Base-by-base conservation (phyloP, 257 asterid genomes). In the Dorcoceras hygrometricum region DNA sequence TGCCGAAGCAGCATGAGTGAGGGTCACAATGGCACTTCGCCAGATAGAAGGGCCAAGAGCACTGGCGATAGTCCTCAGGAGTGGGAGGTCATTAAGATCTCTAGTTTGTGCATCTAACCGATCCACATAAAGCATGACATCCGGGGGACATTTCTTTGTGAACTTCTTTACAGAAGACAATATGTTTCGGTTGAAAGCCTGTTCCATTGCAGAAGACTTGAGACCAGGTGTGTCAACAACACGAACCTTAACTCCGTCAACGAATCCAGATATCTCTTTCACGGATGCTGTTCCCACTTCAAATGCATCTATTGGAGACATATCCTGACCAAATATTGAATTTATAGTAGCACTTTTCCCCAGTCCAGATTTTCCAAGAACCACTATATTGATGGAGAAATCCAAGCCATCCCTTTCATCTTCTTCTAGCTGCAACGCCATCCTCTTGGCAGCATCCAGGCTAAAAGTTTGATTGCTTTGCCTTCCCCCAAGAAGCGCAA, bases 271-370 rank as follows among this genome's bases (percentile, higher is more conserved):
- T 7, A 88, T 80, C 80, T 81, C 88, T 69, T 73, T 85, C 36
- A 81, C 92, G 20, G 78, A 62, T 62, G 73, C 59, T 19, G 99
- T 93, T 29, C 89, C 90, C 27, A 84, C 80, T 71, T 79, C 87
- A 68, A 93, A 93, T 18, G 97, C 89, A 68, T 79, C 86, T 26
- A 93, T 86, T 1, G 75, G 68, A 31, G 95, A 76, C 80, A 79
- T 93, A 76, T 90, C 90, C 59, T 88, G 95, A 29, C 97, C 97
- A 39, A 78, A 73, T 67, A 93, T 72, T 6, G 98, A 87, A 72
- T 93, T 93, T 73, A 93, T 78, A 36, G 95, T 93, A 50, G 98
- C 90, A 53, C 98, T 93, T 67, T 93, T 93, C 60, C 97, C 98
- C 78, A 87, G 95, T 29, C 98, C 98, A 56, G 88, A 83, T 74